Evolutionary conservation across 305 asterid genomes (phyloP), one percentile per base, ranked within the genome.

Genomic region (Plantago lanceolata): DNA sequence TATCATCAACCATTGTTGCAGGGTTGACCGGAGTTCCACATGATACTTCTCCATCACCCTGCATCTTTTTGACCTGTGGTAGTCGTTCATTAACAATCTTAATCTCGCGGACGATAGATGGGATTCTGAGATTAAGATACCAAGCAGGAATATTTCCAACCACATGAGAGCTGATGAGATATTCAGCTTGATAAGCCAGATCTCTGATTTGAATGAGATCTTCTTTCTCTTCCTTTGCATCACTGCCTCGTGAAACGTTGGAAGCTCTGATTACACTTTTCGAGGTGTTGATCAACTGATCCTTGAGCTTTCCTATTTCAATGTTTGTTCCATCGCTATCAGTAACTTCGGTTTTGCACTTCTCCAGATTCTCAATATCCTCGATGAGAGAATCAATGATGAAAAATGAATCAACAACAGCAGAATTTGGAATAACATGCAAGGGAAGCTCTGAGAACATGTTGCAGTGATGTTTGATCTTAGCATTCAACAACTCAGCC

Each of bases 101-200:
- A 4, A 60, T 40, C 45, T 48, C 54, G 17, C 19, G 54, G 3
- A 59, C 35, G 15, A 64, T 57, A 47, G 48, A 4, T 9, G 43
- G 56, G 16, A 69, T 43, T 49, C 65, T 61, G 16, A 67, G 6
- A 31, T 52, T 51, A 2, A 61, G 37, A 3, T 35, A 37, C 57
- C 66, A 60, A 14, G 47, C 8, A 54, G 55, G 56, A 17, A 55
- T 19, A 17, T 48, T 37, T 51, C 60, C 60, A 20, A 17, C 33
- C 31, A 71, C 11, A 57, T 48, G 66, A 0, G 31, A 58, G 24
- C 65, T 69, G 21, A 74, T 19, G 18, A 68, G 55, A 54, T 66
- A 67, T 12, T 71, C 72, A 19, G 75, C 71, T 37, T 71, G 71
- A 43, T 63, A 59, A 2, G 63, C 68, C 31, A 43, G 48, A 19